These are phyloP conservation scores for Neonectria hederae DNA, from an alignment of 2,329 filamentous ascomycete genomes.

Conservation along the genomic window DNA sequence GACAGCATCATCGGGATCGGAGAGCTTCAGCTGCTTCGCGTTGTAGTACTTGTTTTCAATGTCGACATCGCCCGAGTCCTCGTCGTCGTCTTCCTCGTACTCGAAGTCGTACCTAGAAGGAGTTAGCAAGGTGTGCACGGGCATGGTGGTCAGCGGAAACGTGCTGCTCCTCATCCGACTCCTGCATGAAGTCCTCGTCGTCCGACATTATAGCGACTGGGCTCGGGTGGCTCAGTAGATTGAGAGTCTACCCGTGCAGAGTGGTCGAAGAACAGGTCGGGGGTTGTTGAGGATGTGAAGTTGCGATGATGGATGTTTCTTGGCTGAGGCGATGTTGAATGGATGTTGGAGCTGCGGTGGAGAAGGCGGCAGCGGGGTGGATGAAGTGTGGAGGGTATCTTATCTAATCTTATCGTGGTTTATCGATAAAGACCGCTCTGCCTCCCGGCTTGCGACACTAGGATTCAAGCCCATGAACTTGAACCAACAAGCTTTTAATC, in stretches of 20 bases:
- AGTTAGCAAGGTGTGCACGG: constrained; percentile 30
- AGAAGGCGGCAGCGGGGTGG: constrained; percentile 37
- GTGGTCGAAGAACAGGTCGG: not conserved
- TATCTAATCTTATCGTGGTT: constrained; percentile 11
- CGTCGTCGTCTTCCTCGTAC: constrained; percentile 92
- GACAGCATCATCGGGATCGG: constrained; percentile 87
- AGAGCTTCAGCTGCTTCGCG: constrained; percentile 93
- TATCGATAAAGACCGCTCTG: constrained; percentile 36
- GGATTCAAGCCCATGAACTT: too few relatives aligned
- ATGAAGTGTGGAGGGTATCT: constrained; percentile 1
- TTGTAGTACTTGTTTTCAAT: constrained; percentile 99
- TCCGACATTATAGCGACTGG: constrained; percentile 56
- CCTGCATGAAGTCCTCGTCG: constrained; percentile 61
- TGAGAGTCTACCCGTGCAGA: not conserved
- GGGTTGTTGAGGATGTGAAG: not conserved
- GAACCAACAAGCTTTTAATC: too few relatives aligned
- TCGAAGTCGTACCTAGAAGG: constrained; percentile 85
- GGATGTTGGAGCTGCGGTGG: constrained; percentile 33
- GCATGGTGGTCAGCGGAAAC: constrained; percentile 19
- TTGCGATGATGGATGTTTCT: not conserved
- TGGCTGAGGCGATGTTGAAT: constrained; percentile 23
- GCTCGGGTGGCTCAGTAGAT: not conserved
- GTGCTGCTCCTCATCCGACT: constrained; percentile 58
- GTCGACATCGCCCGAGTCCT: constrained; percentile 87
- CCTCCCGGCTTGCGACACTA: too few relatives aligned